A percentile compares a stretch with the other conserved stretches of the same genome.
phyloP scores from a whole-genome alignment of 306 rosid species.

The Potentilla sterilis region DNA sequence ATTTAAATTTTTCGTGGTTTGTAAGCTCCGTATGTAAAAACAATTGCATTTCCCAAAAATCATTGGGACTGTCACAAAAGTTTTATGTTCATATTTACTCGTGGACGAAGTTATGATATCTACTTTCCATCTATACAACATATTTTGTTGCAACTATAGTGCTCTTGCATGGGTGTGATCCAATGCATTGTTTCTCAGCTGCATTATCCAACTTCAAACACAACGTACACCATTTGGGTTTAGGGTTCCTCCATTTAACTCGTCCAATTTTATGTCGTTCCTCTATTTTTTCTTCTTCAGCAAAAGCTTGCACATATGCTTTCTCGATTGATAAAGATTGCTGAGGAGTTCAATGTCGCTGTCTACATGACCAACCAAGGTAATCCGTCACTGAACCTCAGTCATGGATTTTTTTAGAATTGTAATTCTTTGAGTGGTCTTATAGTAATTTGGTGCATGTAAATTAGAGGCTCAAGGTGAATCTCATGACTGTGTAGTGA shows the following conservation, averaged over 20 bases:
- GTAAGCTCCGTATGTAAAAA: conserved; percentile 4
- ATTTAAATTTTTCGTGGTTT: not conserved
- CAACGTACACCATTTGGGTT: not conserved
- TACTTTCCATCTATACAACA: not conserved
- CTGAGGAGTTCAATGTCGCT: conserved; percentile 52
- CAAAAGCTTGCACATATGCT: conserved; percentile 94
- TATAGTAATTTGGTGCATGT: no score
- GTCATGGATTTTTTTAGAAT: no score
- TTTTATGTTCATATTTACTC: not conserved
- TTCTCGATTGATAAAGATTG: conserved; percentile 82
- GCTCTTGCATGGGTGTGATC: no score
- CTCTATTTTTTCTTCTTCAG: no score
- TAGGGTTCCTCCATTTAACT: no score
- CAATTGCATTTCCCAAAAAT: not conserved
- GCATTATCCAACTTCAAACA: no score
- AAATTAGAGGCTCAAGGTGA: no score
- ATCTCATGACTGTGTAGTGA: conserved; percentile 49
- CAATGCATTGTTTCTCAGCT: no score
- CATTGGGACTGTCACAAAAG: not conserved
- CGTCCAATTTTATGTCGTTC: no score
- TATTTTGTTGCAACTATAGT: not conserved
- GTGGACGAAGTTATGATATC: not conserved
- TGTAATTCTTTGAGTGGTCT: no score
- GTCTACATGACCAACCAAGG: conserved; percentile 98
- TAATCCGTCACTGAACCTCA: conserved; percentile 25